Evolutionary conservation across 305 asterid species (phyloP).

Genomic region (Fraxinus angustifolia): DNA sequence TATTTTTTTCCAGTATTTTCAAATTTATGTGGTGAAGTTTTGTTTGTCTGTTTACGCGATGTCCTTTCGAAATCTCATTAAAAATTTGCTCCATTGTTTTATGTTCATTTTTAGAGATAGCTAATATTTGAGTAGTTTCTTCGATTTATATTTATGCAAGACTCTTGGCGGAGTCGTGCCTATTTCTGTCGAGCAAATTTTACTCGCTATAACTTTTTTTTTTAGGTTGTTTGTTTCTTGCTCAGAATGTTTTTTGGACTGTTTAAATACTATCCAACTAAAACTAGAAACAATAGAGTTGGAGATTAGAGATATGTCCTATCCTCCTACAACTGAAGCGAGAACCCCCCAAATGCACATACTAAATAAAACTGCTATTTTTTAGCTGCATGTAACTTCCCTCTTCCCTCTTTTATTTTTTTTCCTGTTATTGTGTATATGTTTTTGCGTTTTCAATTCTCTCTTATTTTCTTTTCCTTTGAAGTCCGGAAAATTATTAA

Average conservation of each 20-base stretch:
- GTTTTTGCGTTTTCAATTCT: background rate
- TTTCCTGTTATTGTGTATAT: background rate
- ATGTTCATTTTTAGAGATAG: background rate
- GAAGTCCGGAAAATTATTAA: background rate
- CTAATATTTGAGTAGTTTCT: constrained; percentile 26
- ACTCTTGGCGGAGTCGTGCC: constrained; percentile 27
- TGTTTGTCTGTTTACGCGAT: background rate
- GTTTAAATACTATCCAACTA: background rate
- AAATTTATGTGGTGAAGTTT: background rate
- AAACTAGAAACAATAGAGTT: background rate
- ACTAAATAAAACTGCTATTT: background rate
- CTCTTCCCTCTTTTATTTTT: background rate
- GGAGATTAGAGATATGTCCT: background rate
- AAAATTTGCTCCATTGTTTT: background rate
- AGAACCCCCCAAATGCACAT: background rate
- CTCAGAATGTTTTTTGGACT: background rate
- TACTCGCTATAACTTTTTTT: background rate
- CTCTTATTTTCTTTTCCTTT: background rate
- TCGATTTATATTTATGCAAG: constrained; percentile 35
- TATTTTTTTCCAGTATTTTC: background rate
- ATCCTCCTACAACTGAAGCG: background rate
- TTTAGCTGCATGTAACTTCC: background rate
- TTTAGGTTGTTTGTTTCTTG: background rate
- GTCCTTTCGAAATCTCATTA: background rate
- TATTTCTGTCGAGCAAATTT: constrained; percentile 15